Conservation (phyloP, 352 stramenopile genomes). For the Phytophthora pluvialis region DNA sequence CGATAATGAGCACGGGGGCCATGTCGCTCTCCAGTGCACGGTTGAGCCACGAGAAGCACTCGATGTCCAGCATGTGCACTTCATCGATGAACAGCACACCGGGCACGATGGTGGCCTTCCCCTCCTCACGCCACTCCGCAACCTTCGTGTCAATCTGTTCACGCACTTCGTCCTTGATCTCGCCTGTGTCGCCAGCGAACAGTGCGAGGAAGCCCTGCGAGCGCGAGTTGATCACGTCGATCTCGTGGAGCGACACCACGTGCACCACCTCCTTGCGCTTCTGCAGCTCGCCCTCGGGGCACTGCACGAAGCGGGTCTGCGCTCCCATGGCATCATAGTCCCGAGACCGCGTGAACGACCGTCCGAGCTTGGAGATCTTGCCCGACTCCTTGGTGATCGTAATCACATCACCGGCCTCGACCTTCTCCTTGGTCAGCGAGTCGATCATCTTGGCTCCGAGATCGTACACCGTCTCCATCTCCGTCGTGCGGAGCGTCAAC, state of each 20-base stretch:
- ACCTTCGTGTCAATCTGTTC: slow-evolving; percentile 99
- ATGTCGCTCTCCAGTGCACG: slow-evolving; percentile 97
- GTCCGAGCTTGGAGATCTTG: slow-evolving; percentile 98
- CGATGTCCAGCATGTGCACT: slow-evolving; percentile 99
- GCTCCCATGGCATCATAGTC: slow-evolving; percentile 99
- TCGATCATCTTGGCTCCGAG: slow-evolving; percentile 99
- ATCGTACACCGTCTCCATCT: slow-evolving; percentile 99
- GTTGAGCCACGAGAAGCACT: slow-evolving; percentile 99
- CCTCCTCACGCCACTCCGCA: slow-evolving; percentile 95
- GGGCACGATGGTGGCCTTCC: slow-evolving; percentile 98
- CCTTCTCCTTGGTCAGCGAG: slow-evolving; percentile 98
- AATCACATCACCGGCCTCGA: slow-evolving; percentile 99
- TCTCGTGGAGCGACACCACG: slow-evolving; percentile 98
- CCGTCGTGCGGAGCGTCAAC: slow-evolving; percentile 98
- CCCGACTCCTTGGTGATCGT: slow-evolving; percentile 99
- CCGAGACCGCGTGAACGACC: slow-evolving; percentile 96
- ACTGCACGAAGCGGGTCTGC: slow-evolving; percentile 88
- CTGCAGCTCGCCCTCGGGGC: slow-evolving; percentile 97
- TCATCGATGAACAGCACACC: slow-evolving; percentile 99
- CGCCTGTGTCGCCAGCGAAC: slow-evolving; percentile 99
- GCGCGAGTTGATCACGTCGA: slow-evolving; percentile 99
- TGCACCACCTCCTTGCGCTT: slow-evolving; percentile 99
- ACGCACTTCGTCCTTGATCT: slow-evolving; percentile 99
- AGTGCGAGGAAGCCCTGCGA: slow-evolving; percentile 99
- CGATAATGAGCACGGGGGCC: slow-evolving; percentile 98